Conservation (phyloP, 495 filamentous ascomycete species). For the Lasiosphaeria miniovina region DNA sequence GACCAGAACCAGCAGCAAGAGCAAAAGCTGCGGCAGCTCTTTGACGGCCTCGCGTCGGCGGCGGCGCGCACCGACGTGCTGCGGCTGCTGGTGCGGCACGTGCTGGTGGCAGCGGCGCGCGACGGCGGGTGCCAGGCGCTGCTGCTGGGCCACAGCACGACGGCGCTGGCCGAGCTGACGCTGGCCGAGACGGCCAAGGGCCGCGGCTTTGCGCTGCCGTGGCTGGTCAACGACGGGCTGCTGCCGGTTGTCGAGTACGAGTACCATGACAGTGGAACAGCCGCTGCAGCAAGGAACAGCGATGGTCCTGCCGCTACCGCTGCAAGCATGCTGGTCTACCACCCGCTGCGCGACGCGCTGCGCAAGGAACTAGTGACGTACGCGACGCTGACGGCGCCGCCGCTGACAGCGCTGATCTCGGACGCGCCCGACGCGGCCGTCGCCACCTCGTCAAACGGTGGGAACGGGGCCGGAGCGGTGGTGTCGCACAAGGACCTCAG, state of each 20-base stretch:
- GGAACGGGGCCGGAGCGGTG: constrained; percentile 38
- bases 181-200: constrained; percentile 89
- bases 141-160: constrained; percentile 83
- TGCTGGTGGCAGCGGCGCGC: constrained; percentile 65
- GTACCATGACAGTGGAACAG: background rate
- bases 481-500: constrained; percentile 70
- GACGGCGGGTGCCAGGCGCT: constrained; percentile 60
- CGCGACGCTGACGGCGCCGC: constrained; percentile 37
- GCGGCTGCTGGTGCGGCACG: constrained; percentile 61
- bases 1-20: constrained; percentile 31
- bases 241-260: constrained; percentile 53
- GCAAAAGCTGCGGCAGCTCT: constrained; percentile 50
- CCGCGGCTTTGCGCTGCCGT: constrained; percentile 75
- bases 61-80: constrained; percentile 76
- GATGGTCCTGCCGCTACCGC: background rate
- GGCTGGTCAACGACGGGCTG: constrained; percentile 71
- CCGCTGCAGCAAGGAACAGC: background rate
- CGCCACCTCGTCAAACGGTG: background rate
- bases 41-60: constrained; percentile 60
- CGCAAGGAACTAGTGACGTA: constrained; percentile 73
- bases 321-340: constrained; percentile 19
- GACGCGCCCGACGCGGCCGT: background rate
- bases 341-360: constrained; percentile 69
- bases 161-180: constrained; percentile 78
- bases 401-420: constrained; percentile 8